Evolutionary conservation across 345 rosid species (phyloP), one percentile per base, ranked within the genome.

Genomic region (Eutrema japonicum): DNA sequence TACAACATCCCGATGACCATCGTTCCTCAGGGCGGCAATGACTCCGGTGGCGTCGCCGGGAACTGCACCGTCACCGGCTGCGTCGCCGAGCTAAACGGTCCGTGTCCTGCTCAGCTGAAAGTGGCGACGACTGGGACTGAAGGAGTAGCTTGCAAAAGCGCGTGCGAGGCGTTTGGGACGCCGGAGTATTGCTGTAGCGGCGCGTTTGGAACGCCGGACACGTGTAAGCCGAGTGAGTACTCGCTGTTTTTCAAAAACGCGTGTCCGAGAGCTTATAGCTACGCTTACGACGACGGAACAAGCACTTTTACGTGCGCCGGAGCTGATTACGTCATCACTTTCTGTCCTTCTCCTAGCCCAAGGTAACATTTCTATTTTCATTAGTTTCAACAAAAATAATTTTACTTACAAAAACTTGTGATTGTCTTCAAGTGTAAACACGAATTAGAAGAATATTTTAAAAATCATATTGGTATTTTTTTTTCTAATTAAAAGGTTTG

Each of bases 171-270:
- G 49, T 85, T 85, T 68, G 80, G 83, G 0, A 78, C 77, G 41
- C 85, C 89, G 30, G 62, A 79, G 73, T 86, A 88, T 58, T 88
- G 93, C 71, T 86, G 93, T 78, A 86, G 86, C 36, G 91, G 88
- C 11, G 81, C 76, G 22, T 83, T 79, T 64, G 81, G 76, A 4
- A 75, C 84, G 50, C 91, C 93, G 8, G 74, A 76, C 37, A 82
- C 81, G 8, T 88, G 93, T 83, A 73, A 77, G 76, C 87, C 91
- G 2, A 82, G 74, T 6, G 42, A 58, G 30, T 88, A 86, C 60
- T 86, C 91, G 2, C 46, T 55, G 68, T 77, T 83, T 64, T 90
- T 90, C 78, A 90, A 88, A 71, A 72, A 51, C 68, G 79, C 78
- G 37, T 88, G 89, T 35, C 91, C 91, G 2, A 78, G 59, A 48